A percentile compares a stretch with the other conserved stretches of the same genome.
These are phyloP conservation scores for Kwoniella shandongensis DNA, from an alignment of 768 basidiomycete genomes.

Conservation along the genomic window DNA sequence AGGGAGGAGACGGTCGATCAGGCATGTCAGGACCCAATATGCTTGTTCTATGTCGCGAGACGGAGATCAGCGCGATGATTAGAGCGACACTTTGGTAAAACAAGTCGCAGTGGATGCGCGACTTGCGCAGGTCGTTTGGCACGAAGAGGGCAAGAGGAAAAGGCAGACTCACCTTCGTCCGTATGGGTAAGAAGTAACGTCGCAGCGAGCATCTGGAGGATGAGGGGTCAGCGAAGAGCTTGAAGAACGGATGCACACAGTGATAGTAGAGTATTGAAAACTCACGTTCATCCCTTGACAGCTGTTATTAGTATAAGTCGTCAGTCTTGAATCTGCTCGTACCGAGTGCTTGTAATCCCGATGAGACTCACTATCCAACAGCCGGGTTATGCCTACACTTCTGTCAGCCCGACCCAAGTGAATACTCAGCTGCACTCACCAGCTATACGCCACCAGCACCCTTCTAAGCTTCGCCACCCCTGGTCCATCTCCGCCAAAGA, in stretches of 20 bases:
- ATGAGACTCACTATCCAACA: conserved; percentile 73
- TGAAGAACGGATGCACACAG: no score
- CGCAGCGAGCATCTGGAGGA: conserved; percentile 78
- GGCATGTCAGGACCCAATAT: conserved; percentile 88
- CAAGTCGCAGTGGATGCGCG: background rate
- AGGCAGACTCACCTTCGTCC: conserved; percentile 61
- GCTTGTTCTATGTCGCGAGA: conserved; percentile 80
- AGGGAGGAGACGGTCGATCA: conserved; percentile 84
- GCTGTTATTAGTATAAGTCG: conserved; percentile 42
- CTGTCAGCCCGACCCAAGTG: background rate
- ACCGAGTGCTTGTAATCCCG: background rate
- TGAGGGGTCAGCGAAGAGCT: no score
- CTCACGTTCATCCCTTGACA: conserved; percentile 46
- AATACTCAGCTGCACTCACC: conserved; percentile 11
- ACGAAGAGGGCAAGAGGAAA: no score
- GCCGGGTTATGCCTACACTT: conserved; percentile 74
- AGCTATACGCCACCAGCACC: conserved; percentile 76
- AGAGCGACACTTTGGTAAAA: conserved; percentile 4
- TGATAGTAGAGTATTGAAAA: no score
- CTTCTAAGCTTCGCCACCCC: conserved; percentile 89
- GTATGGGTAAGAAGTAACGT: conserved; percentile 89
- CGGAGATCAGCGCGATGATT: no score
- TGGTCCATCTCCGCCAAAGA: conserved; percentile 96
- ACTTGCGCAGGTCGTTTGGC: no score
- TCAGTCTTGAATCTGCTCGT: background rate